Conservation (phyloP, 257 asterid genomes). For the Gentiana dahurica region DNA sequence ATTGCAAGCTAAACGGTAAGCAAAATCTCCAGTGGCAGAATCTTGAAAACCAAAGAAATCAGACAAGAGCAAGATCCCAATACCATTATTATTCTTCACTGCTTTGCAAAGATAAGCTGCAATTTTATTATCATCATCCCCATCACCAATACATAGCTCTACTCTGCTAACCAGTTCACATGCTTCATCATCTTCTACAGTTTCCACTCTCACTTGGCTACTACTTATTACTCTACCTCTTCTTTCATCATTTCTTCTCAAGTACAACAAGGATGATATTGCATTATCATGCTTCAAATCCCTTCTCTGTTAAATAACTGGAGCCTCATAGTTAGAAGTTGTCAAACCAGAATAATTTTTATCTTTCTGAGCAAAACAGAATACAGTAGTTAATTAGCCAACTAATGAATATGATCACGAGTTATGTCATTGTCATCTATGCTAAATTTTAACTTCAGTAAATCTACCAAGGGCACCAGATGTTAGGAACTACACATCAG, state of each 20-base stretch:
- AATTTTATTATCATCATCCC: slow-evolving; percentile 26
- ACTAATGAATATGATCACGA: too few species aligned
- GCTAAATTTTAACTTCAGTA: too few species aligned
- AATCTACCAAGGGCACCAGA: too few species aligned
- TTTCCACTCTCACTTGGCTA: slow-evolving; percentile 43
- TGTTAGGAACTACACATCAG: too few species aligned
- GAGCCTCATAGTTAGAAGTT: slow-evolving; percentile 33
- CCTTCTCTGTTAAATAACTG: slow-evolving; percentile 59
- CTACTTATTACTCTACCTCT: slow-evolving; percentile 15
- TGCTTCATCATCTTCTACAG: slow-evolving; percentile 40
- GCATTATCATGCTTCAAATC: slow-evolving; percentile 4
- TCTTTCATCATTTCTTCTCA: slow-evolving; percentile 10
- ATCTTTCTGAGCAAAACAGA: too few species aligned
- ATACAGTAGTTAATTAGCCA: too few species aligned
- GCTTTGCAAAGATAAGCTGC: slow-evolving; percentile 54
- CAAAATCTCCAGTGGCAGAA: slow-evolving; percentile 64
- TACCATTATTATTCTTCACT: slow-evolving; percentile 73
- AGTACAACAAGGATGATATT: slow-evolving; percentile 3
- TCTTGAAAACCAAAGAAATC: slow-evolving; percentile 70
- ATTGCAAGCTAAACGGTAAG: slow-evolving; percentile 73
- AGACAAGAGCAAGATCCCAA: slow-evolving; percentile 69
- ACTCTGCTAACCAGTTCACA: slow-evolving; percentile 72
- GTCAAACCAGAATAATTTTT: neutral
- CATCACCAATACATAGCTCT: slow-evolving; percentile 52
- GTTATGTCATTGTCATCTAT: too few species aligned